These are phyloP conservation scores for Phytophthora boehmeriae DNA, from an alignment of 352 stramenopile genomes.

Conservation along the genomic window DNA sequence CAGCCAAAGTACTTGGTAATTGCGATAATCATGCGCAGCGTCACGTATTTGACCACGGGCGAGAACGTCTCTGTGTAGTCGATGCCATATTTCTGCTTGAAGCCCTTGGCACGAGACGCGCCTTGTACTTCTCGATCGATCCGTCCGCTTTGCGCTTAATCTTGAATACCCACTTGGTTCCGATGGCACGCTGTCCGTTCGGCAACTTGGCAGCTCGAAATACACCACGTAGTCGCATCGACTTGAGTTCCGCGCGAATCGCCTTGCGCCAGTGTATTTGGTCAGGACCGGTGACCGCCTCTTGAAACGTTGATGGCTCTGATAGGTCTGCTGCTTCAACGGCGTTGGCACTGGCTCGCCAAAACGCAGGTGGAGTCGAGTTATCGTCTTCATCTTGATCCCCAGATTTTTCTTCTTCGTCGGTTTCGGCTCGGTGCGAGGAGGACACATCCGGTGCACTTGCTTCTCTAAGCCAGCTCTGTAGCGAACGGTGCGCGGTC, in stretches of 20 bases:
- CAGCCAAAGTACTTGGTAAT: slow-evolving; percentile 15
- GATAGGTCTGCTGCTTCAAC: slow-evolving; percentile 7
- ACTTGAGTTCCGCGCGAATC: slow-evolving; percentile 14
- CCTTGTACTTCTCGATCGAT: slow-evolving; percentile 45
- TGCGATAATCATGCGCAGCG: slow-evolving; percentile 19
- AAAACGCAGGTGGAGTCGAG: background rate
- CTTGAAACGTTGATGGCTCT: slow-evolving; percentile 8
- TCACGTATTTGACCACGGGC: slow-evolving; percentile 24
- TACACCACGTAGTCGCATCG: slow-evolving; percentile 20
- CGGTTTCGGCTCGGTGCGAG: too few species aligned
- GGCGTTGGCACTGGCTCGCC: slow-evolving; percentile 12
- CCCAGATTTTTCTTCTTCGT: too few species aligned
- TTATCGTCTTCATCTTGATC: too few species aligned
- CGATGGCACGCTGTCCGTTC: slow-evolving; percentile 11
- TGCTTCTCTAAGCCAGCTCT: too few species aligned
- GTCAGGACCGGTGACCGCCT: slow-evolving; percentile 11
- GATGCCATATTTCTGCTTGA: slow-evolving; percentile 37
- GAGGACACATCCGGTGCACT: too few species aligned
- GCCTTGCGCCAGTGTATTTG: slow-evolving; percentile 28
- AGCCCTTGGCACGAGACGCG: slow-evolving; percentile 25
- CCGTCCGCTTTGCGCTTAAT: slow-evolving; percentile 40
- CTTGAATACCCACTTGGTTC: slow-evolving; percentile 45
- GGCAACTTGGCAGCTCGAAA: slow-evolving; percentile 15
- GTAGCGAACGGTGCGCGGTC: too few species aligned
- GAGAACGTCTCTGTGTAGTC: slow-evolving; percentile 26